Percentiles rank a stretch among this genome's conserved stretches.
Conservation (phyloP, 2,329 filamentous ascomycete genomes). For the Fusarium falciforme region DNA sequence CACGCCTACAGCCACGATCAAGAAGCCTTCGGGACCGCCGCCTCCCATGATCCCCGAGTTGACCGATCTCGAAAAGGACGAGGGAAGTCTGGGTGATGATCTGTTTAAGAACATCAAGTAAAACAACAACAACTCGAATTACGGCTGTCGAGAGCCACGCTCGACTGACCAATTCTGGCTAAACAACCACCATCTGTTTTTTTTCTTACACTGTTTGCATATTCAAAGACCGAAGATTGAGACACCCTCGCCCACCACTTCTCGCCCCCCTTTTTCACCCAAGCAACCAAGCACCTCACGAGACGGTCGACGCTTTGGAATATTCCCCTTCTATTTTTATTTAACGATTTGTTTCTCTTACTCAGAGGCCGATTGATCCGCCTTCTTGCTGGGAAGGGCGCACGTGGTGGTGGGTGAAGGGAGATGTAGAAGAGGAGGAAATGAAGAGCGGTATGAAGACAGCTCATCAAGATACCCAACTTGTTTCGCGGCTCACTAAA, state of each 20-base stretch:
- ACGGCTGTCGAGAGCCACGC: slow-evolving; percentile 13
- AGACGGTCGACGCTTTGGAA: slow-evolving; percentile 32
- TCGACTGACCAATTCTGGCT: slow-evolving; percentile 14
- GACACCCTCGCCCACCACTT: slow-evolving; percentile 28
- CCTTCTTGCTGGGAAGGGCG: slow-evolving; percentile 24
- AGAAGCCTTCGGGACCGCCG: slow-evolving; percentile 61
- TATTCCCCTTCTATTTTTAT: slow-evolving; percentile 13
- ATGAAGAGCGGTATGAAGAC: slow-evolving; percentile 42
- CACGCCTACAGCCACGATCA: slow-evolving; percentile 41
- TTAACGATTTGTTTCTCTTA: slow-evolving; percentile 24
- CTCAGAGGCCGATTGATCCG: slow-evolving; percentile 24
- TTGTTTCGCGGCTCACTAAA: slow-evolving; percentile 51
- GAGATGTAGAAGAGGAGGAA: slow-evolving; percentile 31
- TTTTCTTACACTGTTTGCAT: slow-evolving; percentile 38
- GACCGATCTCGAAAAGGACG: slow-evolving; percentile 62
- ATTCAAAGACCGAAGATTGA: slow-evolving; percentile 41
- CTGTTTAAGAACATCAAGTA: slow-evolving; percentile 71
- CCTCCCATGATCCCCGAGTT: slow-evolving; percentile 72
- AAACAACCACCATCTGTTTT: slow-evolving; percentile 27
- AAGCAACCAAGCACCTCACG: slow-evolving; percentile 40
- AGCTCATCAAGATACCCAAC: slow-evolving; percentile 55
- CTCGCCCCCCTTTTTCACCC: slow-evolving; percentile 34
- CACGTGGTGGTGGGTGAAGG: slow-evolving; percentile 14
- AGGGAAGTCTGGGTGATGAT: slow-evolving; percentile 61
- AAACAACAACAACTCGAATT: slow-evolving; percentile 21